Conservation (phyloP, 306 rosid species). For the Canavalia ensiformis region DNA sequence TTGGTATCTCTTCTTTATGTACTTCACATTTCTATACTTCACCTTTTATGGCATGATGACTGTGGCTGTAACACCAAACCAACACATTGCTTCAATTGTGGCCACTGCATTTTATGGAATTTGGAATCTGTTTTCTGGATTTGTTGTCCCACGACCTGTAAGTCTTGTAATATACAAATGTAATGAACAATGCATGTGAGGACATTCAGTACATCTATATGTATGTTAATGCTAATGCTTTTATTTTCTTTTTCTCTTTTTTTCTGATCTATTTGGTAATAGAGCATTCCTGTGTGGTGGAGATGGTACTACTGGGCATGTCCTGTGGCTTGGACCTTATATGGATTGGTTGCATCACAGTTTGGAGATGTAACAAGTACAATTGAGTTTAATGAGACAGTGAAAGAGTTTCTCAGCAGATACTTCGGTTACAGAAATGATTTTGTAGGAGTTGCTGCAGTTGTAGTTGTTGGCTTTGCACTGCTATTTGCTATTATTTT, state of each 20-base stretch:
- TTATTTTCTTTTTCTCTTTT: neutral
- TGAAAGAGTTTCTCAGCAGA: conserved; percentile 52
- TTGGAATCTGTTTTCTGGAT: conserved; percentile 86
- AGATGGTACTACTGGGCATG: conserved; percentile 80
- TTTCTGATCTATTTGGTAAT: neutral
- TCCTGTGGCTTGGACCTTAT: conserved; percentile 75
- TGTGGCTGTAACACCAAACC: conserved; percentile 74
- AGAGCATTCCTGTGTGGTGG: conserved; percentile 86
- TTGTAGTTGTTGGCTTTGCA: conserved; percentile 48
- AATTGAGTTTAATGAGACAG: conserved; percentile 46
- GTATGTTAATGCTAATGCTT: neutral
- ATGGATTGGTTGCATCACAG: conserved; percentile 72
- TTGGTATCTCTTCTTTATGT: conserved; percentile 76
- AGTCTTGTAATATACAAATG: conserved; percentile 23
- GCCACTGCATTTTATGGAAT: conserved; percentile 62
- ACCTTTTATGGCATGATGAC: conserved; percentile 84
- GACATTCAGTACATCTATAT: neutral
- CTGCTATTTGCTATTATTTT: conserved; percentile 58
- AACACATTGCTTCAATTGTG: conserved; percentile 64
- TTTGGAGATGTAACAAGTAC: conserved; percentile 57
- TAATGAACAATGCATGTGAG: neutral
- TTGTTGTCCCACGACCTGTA: conserved; percentile 67
- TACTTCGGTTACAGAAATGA: conserved; percentile 58
- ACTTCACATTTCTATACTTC: conserved; percentile 68
- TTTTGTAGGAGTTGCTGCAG: conserved; percentile 56